A percentile compares a stretch with the other conserved stretches of the same genome.
Evolutionary conservation across 2,329 filamentous ascomycete species (phyloP).

Genomic region (Metarhizium guizhouense): DNA sequence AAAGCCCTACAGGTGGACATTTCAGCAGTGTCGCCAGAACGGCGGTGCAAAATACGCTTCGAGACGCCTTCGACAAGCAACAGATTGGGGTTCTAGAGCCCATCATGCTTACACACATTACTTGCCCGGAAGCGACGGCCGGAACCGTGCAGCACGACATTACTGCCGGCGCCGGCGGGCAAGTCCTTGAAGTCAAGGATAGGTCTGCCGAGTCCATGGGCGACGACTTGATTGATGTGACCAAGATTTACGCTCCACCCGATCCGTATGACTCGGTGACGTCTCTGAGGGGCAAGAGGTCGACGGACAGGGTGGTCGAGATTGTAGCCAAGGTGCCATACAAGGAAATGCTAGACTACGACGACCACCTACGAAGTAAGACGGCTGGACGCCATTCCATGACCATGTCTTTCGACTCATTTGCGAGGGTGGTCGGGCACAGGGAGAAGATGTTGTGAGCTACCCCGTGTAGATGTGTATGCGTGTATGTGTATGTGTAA

Average conservation of each 20-base stretch:
- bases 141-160: slow-evolving; percentile 79
- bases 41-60: slow-evolving; percentile 62
- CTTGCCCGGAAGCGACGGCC: slow-evolving; percentile 72
- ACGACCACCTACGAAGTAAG: slow-evolving; percentile 79
- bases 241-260: slow-evolving; percentile 74
- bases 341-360: slow-evolving; percentile 93
- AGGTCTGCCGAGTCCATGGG: slow-evolving; percentile 30
- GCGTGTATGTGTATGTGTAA: neutral
- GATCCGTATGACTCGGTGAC: slow-evolving; percentile 65
- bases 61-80: slow-evolving; percentile 44
- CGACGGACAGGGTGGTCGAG: slow-evolving; percentile 41
- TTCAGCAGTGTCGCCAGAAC: slow-evolving; percentile 51
- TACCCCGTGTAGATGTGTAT: neutral
- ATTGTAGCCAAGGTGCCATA: slow-evolving; percentile 84
- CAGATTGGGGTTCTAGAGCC: slow-evolving; percentile 74
- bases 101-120: slow-evolving; percentile 84
- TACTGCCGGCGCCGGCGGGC: slow-evolving; percentile 59
- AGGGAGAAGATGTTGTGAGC: slow-evolving; percentile 40
- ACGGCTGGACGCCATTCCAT: slow-evolving; percentile 68
- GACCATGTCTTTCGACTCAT: slow-evolving; percentile 50
- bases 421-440: slow-evolving; percentile 44
- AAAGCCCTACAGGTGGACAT: slow-evolving; percentile 58
- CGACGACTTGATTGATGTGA: slow-evolving; percentile 51
- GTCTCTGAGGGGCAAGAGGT: slow-evolving; percentile 45
- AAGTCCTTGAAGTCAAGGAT: slow-evolving; percentile 63